A percentile compares a stretch with the other conserved stretches of the same genome.
Conservation (phyloP, 495 filamentous ascomycete genomes). For the Elasticomyces elasticus region DNA sequence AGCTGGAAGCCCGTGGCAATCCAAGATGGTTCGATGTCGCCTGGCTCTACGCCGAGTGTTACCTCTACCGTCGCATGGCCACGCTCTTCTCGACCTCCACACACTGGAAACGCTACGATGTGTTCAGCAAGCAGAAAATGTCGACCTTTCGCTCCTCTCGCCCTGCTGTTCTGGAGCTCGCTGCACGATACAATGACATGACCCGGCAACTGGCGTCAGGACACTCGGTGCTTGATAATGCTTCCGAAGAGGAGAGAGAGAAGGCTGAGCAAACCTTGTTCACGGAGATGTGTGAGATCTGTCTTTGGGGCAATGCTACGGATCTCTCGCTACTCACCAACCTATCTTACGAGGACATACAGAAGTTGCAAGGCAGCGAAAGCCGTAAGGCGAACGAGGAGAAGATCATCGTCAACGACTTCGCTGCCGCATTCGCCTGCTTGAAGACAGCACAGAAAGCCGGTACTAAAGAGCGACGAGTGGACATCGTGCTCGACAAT, state of each 20-base stretch:
- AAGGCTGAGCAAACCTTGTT: slow-evolving; percentile 71
- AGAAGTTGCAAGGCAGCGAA: slow-evolving; percentile 82
- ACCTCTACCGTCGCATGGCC: slow-evolving; percentile 77
- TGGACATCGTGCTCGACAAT: slow-evolving; percentile 93
- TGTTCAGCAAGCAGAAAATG: slow-evolving; percentile 86
- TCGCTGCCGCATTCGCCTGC: slow-evolving; percentile 58
- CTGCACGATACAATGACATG: slow-evolving; percentile 60
- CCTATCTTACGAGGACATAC: slow-evolving; percentile 89
- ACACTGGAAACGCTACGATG: slow-evolving; percentile 87
- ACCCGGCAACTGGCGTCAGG: slow-evolving; percentile 44
- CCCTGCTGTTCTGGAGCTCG: slow-evolving; percentile 81
- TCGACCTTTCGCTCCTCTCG: slow-evolving; percentile 87
- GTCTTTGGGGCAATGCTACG: slow-evolving; percentile 95
- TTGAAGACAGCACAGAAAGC: slow-evolving; percentile 51
- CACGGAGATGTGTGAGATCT: slow-evolving; percentile 90
- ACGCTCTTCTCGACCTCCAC: slow-evolving; percentile 65
- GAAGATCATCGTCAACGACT: slow-evolving; percentile 83
- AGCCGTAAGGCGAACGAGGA: slow-evolving; percentile 74
- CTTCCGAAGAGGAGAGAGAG: slow-evolving; percentile 43
- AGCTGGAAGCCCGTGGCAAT: slow-evolving; percentile 63
- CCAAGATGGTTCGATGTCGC: slow-evolving; percentile 72
- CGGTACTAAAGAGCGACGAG: slow-evolving; percentile 49
- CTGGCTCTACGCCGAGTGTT: slow-evolving; percentile 92
- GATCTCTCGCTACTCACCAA: slow-evolving; percentile 85
- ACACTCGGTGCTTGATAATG: slow-evolving; percentile 29